Evolutionary conservation across 2,329 filamentous ascomycete species (phyloP), one percentile per base, ranked within the genome.

Genomic region (Aureobasidium sp.): DNA sequence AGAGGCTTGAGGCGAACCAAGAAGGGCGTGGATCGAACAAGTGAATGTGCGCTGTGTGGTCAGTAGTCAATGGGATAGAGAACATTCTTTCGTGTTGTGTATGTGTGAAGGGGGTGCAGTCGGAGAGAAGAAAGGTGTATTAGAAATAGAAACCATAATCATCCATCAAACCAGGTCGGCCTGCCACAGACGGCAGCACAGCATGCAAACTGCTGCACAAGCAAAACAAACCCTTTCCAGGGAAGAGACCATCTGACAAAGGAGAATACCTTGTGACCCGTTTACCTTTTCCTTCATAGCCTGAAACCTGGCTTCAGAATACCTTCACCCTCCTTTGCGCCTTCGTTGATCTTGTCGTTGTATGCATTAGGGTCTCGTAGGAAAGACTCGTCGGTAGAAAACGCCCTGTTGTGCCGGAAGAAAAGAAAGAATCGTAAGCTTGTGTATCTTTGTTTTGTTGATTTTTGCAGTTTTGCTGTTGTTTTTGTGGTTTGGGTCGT

Each of bases 371-470:
- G 77, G 63, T 79, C 73, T 27, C 72, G 67, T 27, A 84, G 70
- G 76, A 89, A 89, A 25, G 82, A 81, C 74, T 90, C 87, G 71
- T 90, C 87, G 50, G 87, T 86, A 1, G 84, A 82, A 70, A 90
- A 89, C 47, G 78, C 78, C 83, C 83, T 85, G 69, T 71, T 64
- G 43, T 27, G 40, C n/a, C 48, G 48, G 40, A 61, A 53, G 40
- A 55, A 65, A 36, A 53, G 11, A 60, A 13, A 43, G 16, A 47
- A 50, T 64, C 36, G 65, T 68, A 66, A 67, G 67, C 55, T 48
- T 62, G 40, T n/a, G 64, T 47, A 6, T 38, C 38, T 51, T 54
- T 60, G 38, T 36, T 59, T 54, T 45, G 48, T 58, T 47, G 48
- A 16, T 20, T 42, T 45, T 58, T 48, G 59, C 40, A 51, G 65